Evolutionary conservation across 352 stramenopile genomes (phyloP), one percentile per base, ranked within the genome.

Genomic region (Phytophthora pseudosyringae): DNA sequence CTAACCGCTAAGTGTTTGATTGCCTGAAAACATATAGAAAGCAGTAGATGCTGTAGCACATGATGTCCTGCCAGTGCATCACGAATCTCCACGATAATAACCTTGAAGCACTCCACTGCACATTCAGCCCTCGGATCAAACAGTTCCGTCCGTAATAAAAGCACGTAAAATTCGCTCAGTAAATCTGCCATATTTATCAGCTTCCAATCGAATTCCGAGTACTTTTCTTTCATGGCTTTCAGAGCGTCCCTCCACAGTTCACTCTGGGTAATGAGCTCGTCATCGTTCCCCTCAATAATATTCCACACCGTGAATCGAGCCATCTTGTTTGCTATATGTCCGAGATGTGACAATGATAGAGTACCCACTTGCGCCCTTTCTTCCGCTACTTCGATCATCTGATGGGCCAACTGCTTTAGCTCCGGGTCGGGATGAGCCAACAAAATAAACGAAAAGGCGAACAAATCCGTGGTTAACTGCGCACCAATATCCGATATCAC

Each of bases 1-100:
- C 58, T 75, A 41, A 52, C 52, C 4, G 68, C 66, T n/a, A 86
- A 48, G 13, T 78, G 68, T 41, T 83, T 79, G 10, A 91, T 79
- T 32, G 80, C 73, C 45, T 91, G 72, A 36, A 96, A 93, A 32
- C 80, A 76, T 56, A 94, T 86, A 10, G 79, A 80, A 5, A 96
- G 68, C 15, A 91, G 50, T n/a, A 93, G 36, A 33, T 86, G 77
- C 53, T 94, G 84, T 2, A 94, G 51, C 10, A 90, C 52, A n/a
- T 64, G 45, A 29, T 53, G 74, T 41, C 67, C 60, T 5, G 57
- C 61, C 7, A 94, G 48, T 8, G 72, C 67, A 39, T 67, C 54
- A 33, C 76, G 64, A 51, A 76, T 76, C 16, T 90, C 81, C 16
- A 52, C 47, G n/a, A 81, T 80, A 55, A 94, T 90, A 12, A 77